phyloP scores from a whole-genome alignment of 345 rosid genomes.

The Psidium guajava region DNA sequence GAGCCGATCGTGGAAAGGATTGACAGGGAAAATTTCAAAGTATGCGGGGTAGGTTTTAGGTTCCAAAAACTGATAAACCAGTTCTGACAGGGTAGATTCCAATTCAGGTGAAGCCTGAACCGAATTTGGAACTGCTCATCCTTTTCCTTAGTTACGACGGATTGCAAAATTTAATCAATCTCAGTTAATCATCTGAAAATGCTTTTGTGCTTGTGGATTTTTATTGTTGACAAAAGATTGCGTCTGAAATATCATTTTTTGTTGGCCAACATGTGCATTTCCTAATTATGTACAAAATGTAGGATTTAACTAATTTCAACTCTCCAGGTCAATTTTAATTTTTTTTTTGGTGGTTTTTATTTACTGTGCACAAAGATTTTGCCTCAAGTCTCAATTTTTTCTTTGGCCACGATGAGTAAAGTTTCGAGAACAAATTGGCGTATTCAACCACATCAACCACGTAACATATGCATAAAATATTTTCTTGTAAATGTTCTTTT shows the following conservation, averaged over 20 bases:
- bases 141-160: too few relatives aligned
- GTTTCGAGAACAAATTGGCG: not conserved
- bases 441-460: not conserved
- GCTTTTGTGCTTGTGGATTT: not conserved
- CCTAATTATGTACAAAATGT: not conserved
- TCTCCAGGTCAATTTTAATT: not conserved
- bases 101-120: too few relatives aligned
- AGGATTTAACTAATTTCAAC: not conserved
- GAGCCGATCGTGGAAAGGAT: too few relatives aligned
- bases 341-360: not conserved
- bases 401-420: not conserved
- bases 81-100: too few relatives aligned
- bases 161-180: not conserved
- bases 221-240: not conserved
- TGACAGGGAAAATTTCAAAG: too few relatives aligned
- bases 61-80: too few relatives aligned
- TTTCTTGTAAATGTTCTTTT: not conserved
- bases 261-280: not conserved
- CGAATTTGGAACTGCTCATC: too few relatives aligned
- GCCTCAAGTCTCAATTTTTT: not conserved
- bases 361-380: not conserved
- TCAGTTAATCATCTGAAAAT: not conserved
- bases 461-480: not conserved
- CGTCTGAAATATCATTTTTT: not conserved
- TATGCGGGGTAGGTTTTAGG: too few relatives aligned